These are phyloP conservation scores for Solanum sparsipilum DNA, from an alignment of 257 asterid genomes.

Conservation along the genomic window DNA sequence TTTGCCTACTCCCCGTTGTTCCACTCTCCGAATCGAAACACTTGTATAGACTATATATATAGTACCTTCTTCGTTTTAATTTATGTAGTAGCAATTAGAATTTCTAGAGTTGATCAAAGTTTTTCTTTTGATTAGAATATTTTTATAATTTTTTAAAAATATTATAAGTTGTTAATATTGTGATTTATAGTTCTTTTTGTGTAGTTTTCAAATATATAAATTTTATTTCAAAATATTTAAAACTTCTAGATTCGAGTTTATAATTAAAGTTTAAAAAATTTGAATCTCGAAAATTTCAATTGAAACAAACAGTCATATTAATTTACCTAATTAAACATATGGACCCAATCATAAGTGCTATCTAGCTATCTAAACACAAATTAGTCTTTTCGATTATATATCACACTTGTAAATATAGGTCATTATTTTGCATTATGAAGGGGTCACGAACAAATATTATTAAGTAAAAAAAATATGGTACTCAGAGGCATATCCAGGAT, in stretches of 20 bases:
- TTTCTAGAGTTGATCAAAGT: background rate
- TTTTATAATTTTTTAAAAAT: too few relatives aligned
- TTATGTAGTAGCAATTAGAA: background rate
- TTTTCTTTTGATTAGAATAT: background rate
- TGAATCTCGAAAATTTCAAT: too few relatives aligned
- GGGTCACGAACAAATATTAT: background rate
- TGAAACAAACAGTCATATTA: too few relatives aligned
- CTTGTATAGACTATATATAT: background rate
- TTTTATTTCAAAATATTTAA: background rate
- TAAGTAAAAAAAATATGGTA: background rate
- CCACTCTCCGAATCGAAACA: background rate
- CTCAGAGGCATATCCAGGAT: too few relatives aligned
- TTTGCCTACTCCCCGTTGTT: background rate
- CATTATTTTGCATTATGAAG: background rate
- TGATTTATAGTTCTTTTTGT: too few relatives aligned
- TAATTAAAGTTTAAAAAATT: accelerated
- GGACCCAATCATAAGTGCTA: background rate
- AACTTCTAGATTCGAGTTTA: background rate
- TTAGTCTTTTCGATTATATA: background rate
- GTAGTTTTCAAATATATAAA: too few relatives aligned
- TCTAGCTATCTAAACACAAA: background rate
- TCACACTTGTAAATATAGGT: background rate
- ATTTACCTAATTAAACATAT: background rate
- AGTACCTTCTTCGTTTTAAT: background rate
- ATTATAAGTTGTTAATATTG: background rate